Percentiles rank a stretch among this genome's conserved stretches.
phyloP scores from a whole-genome alignment of 2,329 filamentous ascomycete species.

The Leptographium galeiforme region DNA sequence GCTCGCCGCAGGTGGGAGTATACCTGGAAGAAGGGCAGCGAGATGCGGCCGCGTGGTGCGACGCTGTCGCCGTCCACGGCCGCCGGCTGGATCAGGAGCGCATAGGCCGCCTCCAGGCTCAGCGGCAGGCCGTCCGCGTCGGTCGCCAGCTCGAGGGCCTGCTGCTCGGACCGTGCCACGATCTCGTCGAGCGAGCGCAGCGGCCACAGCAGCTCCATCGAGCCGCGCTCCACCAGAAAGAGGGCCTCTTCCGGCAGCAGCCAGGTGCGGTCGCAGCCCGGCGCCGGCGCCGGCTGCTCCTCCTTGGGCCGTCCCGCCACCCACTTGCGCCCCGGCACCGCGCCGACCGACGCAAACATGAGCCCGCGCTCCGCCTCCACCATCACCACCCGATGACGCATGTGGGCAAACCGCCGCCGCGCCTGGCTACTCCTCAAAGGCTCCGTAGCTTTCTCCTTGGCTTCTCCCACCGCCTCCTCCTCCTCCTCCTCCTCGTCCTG shows the following conservation, averaged over 20 bases:
- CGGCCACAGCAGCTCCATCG: slow-evolving; percentile 78
- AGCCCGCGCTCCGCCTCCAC: slow-evolving; percentile 60
- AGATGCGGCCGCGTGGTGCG: slow-evolving; percentile 35
- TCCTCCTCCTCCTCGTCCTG: slow-evolving; percentile 14
- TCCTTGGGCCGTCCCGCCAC: slow-evolving; percentile 41
- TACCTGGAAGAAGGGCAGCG: slow-evolving; percentile 73
- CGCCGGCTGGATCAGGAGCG: slow-evolving; percentile 64
- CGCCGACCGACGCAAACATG: slow-evolving; percentile 56
- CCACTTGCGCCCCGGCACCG: slow-evolving; percentile 22
- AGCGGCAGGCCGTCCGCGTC: slow-evolving; percentile 58
- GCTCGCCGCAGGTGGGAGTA: slow-evolving; percentile 72
- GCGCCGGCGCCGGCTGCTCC: slow-evolving; percentile 14
- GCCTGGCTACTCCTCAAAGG: slow-evolving; percentile 1
- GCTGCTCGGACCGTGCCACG: slow-evolving; percentile 15
- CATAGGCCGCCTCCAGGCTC: slow-evolving; percentile 82
- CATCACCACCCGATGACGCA: slow-evolving; percentile 43
- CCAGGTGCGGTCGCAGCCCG: slow-evolving; percentile 57
- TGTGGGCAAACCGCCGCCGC: slow-evolving; percentile 15
- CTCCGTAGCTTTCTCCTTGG: background rate
- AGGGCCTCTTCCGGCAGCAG: slow-evolving; percentile 83
- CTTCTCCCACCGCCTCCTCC: slow-evolving; percentile 13
- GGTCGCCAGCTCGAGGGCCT: background rate
- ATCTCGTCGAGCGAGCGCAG: slow-evolving; percentile 35
- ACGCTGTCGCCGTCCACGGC: slow-evolving; percentile 22
- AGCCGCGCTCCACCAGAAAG: slow-evolving; percentile 78